phyloP scores from a whole-genome alignment of 73 alveolate genomes.

The Tetrahymena malaccensis region DNA sequence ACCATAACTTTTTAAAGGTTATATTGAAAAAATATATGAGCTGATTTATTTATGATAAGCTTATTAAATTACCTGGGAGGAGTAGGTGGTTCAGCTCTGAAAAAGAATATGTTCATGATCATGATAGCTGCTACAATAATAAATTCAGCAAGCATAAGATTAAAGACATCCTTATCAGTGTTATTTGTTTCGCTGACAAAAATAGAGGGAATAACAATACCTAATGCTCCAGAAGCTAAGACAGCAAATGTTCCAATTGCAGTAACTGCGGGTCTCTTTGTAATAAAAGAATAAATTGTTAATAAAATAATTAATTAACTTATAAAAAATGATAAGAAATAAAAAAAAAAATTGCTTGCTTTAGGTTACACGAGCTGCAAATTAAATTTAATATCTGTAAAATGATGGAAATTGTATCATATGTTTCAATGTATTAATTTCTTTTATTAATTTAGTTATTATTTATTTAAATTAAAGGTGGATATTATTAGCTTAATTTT shows the following conservation, averaged over 20 bases:
- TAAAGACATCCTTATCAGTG: background rate
- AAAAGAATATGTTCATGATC: background rate
- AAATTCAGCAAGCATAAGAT: background rate
- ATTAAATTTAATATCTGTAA: background rate
- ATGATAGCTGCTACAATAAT: slow-evolving; percentile 6
- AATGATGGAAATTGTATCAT: background rate
- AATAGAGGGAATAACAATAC: slow-evolving; percentile 16
- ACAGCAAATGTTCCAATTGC: background rate
- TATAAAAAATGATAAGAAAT: background rate
- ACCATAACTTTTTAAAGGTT: background rate
- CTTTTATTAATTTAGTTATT: background rate
- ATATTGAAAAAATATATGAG: background rate
- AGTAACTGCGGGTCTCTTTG: background rate
- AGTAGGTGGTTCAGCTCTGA: slow-evolving; percentile 32
- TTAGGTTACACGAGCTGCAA: background rate
- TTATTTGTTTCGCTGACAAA: slow-evolving; percentile 17
- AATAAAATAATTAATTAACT: too few species aligned
- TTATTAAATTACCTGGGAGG: slow-evolving; percentile 4
- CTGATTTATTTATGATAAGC: background rate
- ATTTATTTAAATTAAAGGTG: background rate
- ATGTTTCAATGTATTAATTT: background rate
- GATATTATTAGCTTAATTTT: background rate
- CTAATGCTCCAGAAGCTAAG: slow-evolving; percentile 9
- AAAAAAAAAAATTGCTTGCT: background rate
- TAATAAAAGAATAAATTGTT: background rate